Base-by-base conservation (phyloP, 106 monocot species). In the Phalaenopsis aphrodite region DNA sequence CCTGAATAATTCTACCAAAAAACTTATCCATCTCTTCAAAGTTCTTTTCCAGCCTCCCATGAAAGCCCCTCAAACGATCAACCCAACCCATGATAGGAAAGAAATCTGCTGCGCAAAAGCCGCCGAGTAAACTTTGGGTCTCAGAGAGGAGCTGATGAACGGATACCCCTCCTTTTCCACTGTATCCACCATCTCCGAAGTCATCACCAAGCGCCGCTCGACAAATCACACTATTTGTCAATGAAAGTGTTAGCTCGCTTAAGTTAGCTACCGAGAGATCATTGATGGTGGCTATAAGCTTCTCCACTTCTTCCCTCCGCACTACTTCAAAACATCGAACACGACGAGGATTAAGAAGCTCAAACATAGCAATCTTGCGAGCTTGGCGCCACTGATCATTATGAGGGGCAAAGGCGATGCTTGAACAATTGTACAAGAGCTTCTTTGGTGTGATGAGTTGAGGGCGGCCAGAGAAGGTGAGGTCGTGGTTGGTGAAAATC, bases 61-160 rank as follows among this genome's bases (percentile, higher is more conserved):
- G 46, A 36, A 78, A n/a, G 12, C 85, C 83, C 0, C 55, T 83
- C 23, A 86, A 23, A 18, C n/a, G 21, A 17, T 83, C n/a, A 5
- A 80, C 19, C 83, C 83, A 83, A n/a, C 43, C 42, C 76, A 86
- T 7, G 9, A 16, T n/a, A 15, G 86, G 86, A 24, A 80, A 83
- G 79, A 80, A 83, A 73, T 86, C 86, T 1, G 37, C 66, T 9
- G 67, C 21, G 10, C 11, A 72, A 45, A 86, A 86, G 2, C 80
- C 79, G 2, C 72, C 83, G 5, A 80, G 21, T 3, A 86, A 24
- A 16, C n/a, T 18, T n/a, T 80, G 68, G 11, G 55, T 43, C 39
- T 83, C 83, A 3, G 14, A 10, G 9, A 86, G 57, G 7, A 80
- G 5, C 16, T 24, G 72, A 42, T 83, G 80, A 21, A n/a, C 6